Conservation (phyloP, 768 basidiomycete genomes). For the Botryobasidium botryosum region DNA sequence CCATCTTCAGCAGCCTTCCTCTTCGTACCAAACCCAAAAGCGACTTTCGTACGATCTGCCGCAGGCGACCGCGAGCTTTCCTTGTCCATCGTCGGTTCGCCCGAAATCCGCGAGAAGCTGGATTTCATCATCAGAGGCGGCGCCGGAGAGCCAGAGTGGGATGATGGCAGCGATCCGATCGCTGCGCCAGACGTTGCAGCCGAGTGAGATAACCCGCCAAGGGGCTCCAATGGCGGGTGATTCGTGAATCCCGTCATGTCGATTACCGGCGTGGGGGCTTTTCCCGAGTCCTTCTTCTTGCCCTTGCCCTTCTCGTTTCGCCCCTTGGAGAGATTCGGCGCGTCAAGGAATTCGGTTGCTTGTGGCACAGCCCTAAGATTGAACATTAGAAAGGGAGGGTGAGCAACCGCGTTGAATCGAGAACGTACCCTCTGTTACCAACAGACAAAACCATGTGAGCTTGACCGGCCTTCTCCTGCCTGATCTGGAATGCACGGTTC, state of each 20-base stretch:
- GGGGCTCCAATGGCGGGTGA: constrained; percentile 42
- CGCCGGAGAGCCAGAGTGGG: constrained; percentile 39
- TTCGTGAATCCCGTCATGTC: constrained; percentile 40
- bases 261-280: constrained; percentile 29
- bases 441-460: constrained; percentile 94
- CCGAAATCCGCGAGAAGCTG: constrained; percentile 41
- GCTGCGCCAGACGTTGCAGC: constrained; percentile 18
- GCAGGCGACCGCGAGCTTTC: constrained; percentile 13
- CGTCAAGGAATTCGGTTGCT: constrained; percentile 60
- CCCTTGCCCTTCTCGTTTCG: constrained; percentile 49
- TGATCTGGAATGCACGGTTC: constrained; percentile 81
- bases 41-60: constrained; percentile 53
- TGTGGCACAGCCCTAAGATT: constrained; percentile 65
- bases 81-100: constrained; percentile 36
- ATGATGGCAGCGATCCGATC: constrained; percentile 8
- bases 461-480: constrained; percentile 87
- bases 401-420: not conserved
- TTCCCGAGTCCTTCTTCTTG: constrained; percentile 54
- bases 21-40: constrained; percentile 63
- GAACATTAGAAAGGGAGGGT: not conserved
- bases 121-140: constrained; percentile 30
- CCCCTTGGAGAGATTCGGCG: constrained; percentile 63
- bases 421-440: constrained; percentile 71
- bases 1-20: constrained; percentile 62
- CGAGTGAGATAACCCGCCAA: constrained; percentile 27